These are phyloP conservation scores for Polytrichum commune DNA, from an alignment of 225 moss, liverwort and hornwort genomes.

Conservation along the genomic window DNA sequence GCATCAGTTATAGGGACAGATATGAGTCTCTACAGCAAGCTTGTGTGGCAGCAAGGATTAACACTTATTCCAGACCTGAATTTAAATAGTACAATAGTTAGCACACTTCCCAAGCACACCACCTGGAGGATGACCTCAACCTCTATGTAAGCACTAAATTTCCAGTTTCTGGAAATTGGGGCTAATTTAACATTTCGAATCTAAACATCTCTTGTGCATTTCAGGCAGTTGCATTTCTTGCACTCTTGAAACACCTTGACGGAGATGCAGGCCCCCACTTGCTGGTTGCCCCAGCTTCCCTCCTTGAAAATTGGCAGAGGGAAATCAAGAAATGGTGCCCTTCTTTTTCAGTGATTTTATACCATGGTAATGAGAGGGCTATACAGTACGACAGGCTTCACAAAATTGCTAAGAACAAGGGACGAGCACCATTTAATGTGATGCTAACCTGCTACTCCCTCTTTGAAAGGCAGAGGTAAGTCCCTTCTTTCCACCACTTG, in stretches of 20 bases:
- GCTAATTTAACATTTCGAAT: no score
- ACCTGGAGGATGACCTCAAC: no score
- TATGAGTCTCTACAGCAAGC: no score
- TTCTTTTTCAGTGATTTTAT: constrained; percentile 84
- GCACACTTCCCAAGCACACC: no score
- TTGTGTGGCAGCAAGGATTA: no score
- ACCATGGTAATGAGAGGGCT: constrained; percentile 89
- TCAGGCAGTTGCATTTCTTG: constrained; percentile 87
- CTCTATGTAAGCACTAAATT: no score
- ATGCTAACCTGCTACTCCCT: constrained; percentile 93
- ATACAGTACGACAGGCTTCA: constrained; percentile 71
- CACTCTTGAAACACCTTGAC: constrained; percentile 84
- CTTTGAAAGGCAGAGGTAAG: constrained; percentile 83
- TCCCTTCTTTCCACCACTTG: neutral
- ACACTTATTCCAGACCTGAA: no score
- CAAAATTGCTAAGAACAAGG: constrained; percentile 48
- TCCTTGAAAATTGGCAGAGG: constrained; percentile 90
- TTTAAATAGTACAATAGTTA: no score
- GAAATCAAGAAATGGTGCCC: constrained; percentile 97
- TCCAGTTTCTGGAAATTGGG: no score
- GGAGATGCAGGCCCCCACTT: constrained; percentile 88
- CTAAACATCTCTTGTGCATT: neutral
- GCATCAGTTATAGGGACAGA: no score
- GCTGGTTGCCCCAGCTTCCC: constrained; percentile 86
- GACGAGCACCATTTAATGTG: constrained; percentile 81